These are phyloP conservation scores for Tylopilus plumbeoviolaceoides DNA, from an alignment of 768 basidiomycete species.

Conservation along the genomic window DNA sequence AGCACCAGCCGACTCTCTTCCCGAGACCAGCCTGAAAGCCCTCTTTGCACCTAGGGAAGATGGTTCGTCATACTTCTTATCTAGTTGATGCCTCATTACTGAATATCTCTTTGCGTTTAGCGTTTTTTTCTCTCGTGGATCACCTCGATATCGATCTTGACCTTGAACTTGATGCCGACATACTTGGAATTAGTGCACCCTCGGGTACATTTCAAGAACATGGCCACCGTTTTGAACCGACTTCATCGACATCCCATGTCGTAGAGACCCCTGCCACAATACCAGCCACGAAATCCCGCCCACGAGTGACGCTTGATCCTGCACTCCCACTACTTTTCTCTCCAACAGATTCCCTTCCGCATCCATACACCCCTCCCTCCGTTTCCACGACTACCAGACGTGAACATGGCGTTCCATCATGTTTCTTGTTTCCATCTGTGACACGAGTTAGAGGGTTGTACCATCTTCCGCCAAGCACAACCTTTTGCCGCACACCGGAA, in stretches of 20 bases:
- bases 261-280: conserved; percentile 1
- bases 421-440: conserved; percentile 30
- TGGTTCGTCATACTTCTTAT: conserved; percentile 37
- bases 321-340: conserved; percentile 66
- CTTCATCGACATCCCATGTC: conserved; percentile 1
- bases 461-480: conserved; percentile 30
- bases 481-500: conserved; percentile 16
- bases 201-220: conserved; percentile 3
- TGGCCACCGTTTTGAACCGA: neutral
- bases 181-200: conserved; percentile 26
- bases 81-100: neutral
- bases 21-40: conserved; percentile 53
- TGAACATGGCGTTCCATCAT: conserved; percentile 19
- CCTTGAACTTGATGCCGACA: conserved; percentile 61
- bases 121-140: conserved; percentile 69
- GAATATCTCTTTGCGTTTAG: conserved; percentile 28
- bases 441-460: conserved; percentile 45
- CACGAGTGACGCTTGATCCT: conserved; percentile 42
- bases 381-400: neutral
- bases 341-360: conserved; percentile 24
- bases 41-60: conserved; percentile 69
- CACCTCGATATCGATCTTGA: conserved; percentile 76
- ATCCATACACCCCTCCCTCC: conserved; percentile 12
- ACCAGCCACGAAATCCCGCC: conserved; percentile 3
- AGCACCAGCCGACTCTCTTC: neutral